phyloP scores from a whole-genome alignment of 345 rosid genomes.

The Rhodomyrtus tomentosa region DNA sequence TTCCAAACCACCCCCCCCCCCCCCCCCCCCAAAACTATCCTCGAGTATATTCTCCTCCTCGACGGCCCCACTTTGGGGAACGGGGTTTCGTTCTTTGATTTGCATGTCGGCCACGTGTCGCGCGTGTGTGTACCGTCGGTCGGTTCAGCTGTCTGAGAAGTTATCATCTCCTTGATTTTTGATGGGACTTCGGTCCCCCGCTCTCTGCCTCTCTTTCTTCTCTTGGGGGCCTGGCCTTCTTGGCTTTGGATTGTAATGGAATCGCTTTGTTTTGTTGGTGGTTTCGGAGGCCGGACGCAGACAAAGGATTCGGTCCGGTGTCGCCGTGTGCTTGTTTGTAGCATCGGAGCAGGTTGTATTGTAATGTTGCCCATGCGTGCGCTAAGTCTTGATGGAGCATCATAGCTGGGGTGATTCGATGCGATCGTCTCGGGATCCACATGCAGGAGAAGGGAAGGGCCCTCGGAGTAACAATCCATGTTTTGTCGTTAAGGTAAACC shows the following conservation, averaged over 20 bases:
- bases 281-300: constrained; percentile 2
- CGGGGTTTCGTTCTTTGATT: background rate
- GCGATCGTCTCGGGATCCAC: background rate
- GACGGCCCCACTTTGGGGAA: background rate
- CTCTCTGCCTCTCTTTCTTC: too few relatives aligned
- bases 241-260: background rate
- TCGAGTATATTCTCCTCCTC: background rate
- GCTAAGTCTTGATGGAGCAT: background rate
- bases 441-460: background rate
- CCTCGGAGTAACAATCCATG: background rate
- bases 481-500: background rate
- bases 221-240: background rate
- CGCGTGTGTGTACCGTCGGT: background rate
- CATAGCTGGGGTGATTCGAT: background rate
- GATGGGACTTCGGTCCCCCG: background rate
- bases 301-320: background rate
- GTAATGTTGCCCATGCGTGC: background rate
- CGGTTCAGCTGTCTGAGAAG: background rate
- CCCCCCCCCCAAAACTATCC: constrained; percentile 2
- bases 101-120: constrained; percentile 6
- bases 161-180: background rate
- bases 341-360: background rate
- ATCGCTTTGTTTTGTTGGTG: constrained; percentile 2
- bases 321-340: background rate
- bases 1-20: too few relatives aligned